Conservation (phyloP, 2,329 filamentous ascomycete genomes). For the Colletotrichum shisoi region DNA sequence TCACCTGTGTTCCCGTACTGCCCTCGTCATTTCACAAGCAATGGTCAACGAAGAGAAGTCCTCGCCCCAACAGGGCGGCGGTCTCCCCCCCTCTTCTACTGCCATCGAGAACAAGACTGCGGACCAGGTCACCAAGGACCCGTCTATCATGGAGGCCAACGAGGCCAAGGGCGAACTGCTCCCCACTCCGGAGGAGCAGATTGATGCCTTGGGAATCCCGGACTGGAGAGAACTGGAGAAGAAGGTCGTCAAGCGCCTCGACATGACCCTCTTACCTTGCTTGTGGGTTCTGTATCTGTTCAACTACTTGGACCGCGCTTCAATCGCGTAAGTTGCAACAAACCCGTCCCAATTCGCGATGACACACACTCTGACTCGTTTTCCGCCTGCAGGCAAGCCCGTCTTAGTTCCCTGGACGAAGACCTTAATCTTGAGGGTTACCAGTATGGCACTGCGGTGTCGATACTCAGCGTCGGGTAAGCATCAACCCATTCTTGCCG, state of each 20-base stretch:
- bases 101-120: not conserved
- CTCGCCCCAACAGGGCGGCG: not conserved
- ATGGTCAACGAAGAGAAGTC: constrained; percentile 33
- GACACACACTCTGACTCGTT: not conserved
- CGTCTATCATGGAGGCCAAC: constrained; percentile 25
- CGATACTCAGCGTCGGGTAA: constrained; percentile 43
- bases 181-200: constrained; percentile 38
- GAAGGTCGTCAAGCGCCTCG: constrained; percentile 40
- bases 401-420: constrained; percentile 41
- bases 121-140: constrained; percentile 23
- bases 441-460: constrained; percentile 43
- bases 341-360: no score
- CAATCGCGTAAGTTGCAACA: constrained; percentile 35
- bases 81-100: not conserved
- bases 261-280: constrained; percentile 41
- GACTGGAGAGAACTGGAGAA: constrained; percentile 41
- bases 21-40: not conserved
- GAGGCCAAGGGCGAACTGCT: constrained; percentile 14
- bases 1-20: not conserved
- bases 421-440: constrained; percentile 42
- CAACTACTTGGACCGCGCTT: constrained; percentile 41
- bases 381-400: constrained; percentile 39
- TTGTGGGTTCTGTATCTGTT: constrained; percentile 41
- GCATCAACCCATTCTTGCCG: not conserved
- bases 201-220: constrained; percentile 41